phyloP scores from a whole-genome alignment of 805 yeast genomes.

The Suhomyces canberraensis region DNA sequence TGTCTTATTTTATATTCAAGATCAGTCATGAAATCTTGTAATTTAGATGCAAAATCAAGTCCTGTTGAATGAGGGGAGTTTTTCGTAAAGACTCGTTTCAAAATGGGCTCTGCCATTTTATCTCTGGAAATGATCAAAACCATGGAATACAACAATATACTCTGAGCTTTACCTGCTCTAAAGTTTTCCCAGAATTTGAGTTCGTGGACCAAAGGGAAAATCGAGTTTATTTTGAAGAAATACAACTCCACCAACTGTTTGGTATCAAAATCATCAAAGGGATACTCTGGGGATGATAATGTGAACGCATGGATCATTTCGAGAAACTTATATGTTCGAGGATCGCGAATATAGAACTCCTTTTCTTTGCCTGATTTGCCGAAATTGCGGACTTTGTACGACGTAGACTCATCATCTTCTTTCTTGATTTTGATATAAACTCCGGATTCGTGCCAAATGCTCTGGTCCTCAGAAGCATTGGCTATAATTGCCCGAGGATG shows the following conservation, averaged over 20 bases:
- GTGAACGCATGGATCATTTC: slow-evolving; percentile 30
- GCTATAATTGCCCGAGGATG: slow-evolving; percentile 27
- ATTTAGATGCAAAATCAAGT: slow-evolving; percentile 9
- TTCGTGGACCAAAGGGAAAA: slow-evolving; percentile 32
- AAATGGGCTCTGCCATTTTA: slow-evolving; percentile 23
- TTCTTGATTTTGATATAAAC: slow-evolving; percentile 15
- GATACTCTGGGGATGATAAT: slow-evolving; percentile 20
- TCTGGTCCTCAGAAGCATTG: slow-evolving; percentile 15
- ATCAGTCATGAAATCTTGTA: slow-evolving; percentile 17
- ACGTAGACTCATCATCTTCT: slow-evolving; percentile 5
- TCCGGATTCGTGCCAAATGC: slow-evolving; percentile 25
- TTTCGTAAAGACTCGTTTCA: slow-evolving; percentile 17
- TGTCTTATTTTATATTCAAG: slow-evolving; percentile 35
- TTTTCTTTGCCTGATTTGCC: slow-evolving; percentile 11
- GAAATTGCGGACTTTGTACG: slow-evolving; percentile 8
- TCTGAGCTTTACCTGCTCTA: slow-evolving; percentile 15
- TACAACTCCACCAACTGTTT: slow-evolving; percentile 22
- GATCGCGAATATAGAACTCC: slow-evolving; percentile 13
- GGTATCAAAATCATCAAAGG: slow-evolving; percentile 17
- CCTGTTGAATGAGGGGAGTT: slow-evolving; percentile 3
- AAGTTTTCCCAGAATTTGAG: slow-evolving; percentile 26
- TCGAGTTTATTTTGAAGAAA: slow-evolving; percentile 30
- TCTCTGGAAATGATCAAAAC: slow-evolving; percentile 28
- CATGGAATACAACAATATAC: slow-evolving; percentile 24
- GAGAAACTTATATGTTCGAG: slow-evolving; percentile 16